These are phyloP conservation scores for Butyriboletus appendiculatus DNA, from an alignment of 1,284 basidiomycete species.

Conservation along the genomic window DNA sequence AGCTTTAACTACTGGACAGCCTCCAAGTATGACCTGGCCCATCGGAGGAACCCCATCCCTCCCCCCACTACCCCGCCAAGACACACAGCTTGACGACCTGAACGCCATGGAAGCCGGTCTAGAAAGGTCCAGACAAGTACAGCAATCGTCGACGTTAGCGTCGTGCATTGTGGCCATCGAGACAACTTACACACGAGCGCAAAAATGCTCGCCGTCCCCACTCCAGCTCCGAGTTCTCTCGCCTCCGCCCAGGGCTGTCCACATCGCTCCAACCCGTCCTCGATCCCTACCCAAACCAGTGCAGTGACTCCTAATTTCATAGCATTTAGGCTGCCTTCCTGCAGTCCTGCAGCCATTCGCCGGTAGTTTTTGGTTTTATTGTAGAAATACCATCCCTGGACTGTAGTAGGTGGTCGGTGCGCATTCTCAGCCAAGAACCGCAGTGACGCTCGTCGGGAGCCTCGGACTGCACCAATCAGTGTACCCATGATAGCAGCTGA, in stretches of 20 bases:
- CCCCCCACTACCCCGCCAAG: conserved; percentile 57
- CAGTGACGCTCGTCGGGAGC: conserved; percentile 59
- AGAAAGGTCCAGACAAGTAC: conserved; percentile 16
- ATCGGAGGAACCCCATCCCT: conserved; percentile 52
- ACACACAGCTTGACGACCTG: conserved; percentile 47
- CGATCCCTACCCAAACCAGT: conserved; percentile 65
- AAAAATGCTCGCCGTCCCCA: conserved; percentile 62
- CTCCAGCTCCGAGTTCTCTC: conserved; percentile 62
- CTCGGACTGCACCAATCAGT: conserved; percentile 69
- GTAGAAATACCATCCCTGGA: conserved; percentile 90
- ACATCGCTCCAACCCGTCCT: conserved; percentile 56
- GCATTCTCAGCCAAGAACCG: conserved; percentile 64
- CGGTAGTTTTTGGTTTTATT: conserved; percentile 91
- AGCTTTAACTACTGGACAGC: conserved; percentile 16
- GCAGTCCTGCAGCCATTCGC: conserved; percentile 72
- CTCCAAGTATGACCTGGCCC: conserved; percentile 42
- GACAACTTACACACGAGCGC: conserved; percentile 58
- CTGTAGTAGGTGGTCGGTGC: conserved; percentile 77
- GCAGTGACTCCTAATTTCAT: conserved; percentile 55
- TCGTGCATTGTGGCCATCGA: not conserved
- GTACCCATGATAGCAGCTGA: conserved; percentile 62
- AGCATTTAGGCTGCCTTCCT: conserved; percentile 62
- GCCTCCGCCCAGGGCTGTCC: conserved; percentile 47
- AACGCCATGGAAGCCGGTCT: conserved; percentile 64
- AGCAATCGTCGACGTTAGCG: not conserved